Percentiles rank a stretch among this genome's conserved stretches.
Evolutionary conservation across 2,329 filamentous ascomycete genomes (phyloP).

Genomic region (Clarireedia sp.): DNA sequence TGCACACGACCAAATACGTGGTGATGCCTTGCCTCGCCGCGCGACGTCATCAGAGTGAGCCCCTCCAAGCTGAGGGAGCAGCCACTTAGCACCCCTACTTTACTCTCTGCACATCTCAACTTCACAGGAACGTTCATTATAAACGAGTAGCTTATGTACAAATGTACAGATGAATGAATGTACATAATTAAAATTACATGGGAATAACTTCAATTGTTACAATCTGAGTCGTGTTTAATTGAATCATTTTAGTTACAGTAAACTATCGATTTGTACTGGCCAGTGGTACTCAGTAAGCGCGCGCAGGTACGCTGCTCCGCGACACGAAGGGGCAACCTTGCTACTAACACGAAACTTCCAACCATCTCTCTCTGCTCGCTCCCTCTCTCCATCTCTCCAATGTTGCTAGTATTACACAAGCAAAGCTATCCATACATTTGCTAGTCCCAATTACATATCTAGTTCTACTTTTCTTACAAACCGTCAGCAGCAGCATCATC

Average conservation of each 20-base stretch:
- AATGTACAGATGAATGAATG: not conserved
- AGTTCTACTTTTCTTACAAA: not conserved
- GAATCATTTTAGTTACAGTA: not conserved
- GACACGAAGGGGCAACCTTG: not conserved
- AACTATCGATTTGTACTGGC: not conserved
- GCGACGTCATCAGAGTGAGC: too few species aligned
- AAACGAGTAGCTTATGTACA: too few species aligned
- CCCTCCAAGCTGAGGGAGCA: too few species aligned
- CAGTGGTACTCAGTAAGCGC: not conserved
- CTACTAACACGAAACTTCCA: not conserved
- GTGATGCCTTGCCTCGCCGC: not conserved
- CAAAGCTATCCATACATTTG: not conserved
- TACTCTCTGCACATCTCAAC: too few species aligned
- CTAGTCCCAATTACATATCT: not conserved
- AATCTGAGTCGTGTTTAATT: not conserved
- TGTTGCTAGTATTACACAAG: too few species aligned
- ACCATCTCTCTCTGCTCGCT: not conserved
- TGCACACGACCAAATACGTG: not conserved
- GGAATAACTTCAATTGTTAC: not conserved
- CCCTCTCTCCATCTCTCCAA: too few species aligned
- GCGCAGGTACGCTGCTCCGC: not conserved
- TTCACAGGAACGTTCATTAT: too few species aligned
- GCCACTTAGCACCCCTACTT: too few species aligned
- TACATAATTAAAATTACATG: not conserved
- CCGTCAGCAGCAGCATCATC: too few species aligned